Base-by-base conservation (phyloP, 805 yeast genomes). In the Zygosaccharomyces bailii region DNA sequence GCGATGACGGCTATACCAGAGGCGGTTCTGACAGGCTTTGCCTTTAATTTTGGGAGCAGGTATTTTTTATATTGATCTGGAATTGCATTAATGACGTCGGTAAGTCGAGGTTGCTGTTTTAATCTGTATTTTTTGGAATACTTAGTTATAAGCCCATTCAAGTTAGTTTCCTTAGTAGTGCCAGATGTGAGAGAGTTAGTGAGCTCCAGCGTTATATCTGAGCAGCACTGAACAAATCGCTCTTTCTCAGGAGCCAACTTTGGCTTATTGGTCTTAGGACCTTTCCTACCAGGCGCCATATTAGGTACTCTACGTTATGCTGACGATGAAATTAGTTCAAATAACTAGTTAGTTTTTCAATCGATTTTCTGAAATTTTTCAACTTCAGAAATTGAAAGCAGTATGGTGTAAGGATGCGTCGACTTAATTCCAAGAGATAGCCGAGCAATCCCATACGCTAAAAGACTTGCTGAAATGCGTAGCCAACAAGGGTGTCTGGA, bases 1-100 rank as follows among this genome's bases (percentile, higher is more conserved):
- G 99, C 99, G 35, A 93, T 98, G 16, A 93, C 99, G 7, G 99
- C 99, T 47, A 93, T 95, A 57, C 99, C 99, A 8, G 96, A 86
- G 0, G 99, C 99, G 0, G 99, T 93, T 67, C 99, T 78, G 35
- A 93, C 98, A 0, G 99, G 99, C 66, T 93, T 93, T n/a, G 99
- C 99, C 68, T 93, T 87, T 36, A 93, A 73, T 67, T 90, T 90
- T 2, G 98, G 99, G 31, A 93, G 73, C 43, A 93, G 69, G 59
- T 89, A 89, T 62, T 88, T 88, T 66, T 87, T 88, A 67, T 91
- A 85, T 61, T 91, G 96, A 61, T 91, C 97, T 7, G 99, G 99
- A 48, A 93, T 91, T 1, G 98, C 86, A 29, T 88, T 79, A 24
- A 93, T 91, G 57, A 93, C 89, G 67, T 93, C 99, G 1, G 98